Evolutionary conservation across 1,284 basidiomycete genomes (phyloP), one percentile per base, ranked within the genome.

Genomic region (Tilletiaria anomala): DNA sequence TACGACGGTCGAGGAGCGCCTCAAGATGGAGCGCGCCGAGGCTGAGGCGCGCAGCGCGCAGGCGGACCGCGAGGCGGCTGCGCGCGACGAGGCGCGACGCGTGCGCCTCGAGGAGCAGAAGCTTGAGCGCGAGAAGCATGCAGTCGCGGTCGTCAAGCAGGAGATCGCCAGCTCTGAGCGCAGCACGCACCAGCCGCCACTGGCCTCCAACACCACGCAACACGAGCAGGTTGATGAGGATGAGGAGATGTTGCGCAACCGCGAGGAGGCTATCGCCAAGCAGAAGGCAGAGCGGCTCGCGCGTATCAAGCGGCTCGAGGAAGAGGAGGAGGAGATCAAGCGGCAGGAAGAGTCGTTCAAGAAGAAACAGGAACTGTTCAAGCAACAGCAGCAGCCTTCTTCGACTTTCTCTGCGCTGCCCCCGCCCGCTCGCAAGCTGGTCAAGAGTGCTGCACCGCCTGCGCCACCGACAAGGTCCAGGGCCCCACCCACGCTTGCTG

Each of bases 61-160:
- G 35, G 64, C 63, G 4, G 63, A 66, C 26, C 47, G 51, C n/a
- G 62, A 67, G 42, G 61, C 61, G 1, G 54, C 54, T 14, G 62
- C 48, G 11, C 53, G 64, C 21, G 64, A 65, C 42, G 60, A 65
- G 34, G 58, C 60, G 5, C 44, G 62, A 6, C 50, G 51, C 16
- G 55, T 58, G 10, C 51, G 64, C 2, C 48, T 66, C 20, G 62
- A 65, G 31, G 63, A 61, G 40, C 51, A 52, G 39, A 51, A 48
- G 16, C 41, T 62, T 3, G 50, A 48, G 37, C 50, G 43, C 32
- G 55, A 60, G 16, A 51, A 54, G 37, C 40, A 37, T 17, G 49
- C 51, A 35, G 36, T 58, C 20, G 39, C 40, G 22, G 54, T 51
- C 2, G 54, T 60, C 44, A 58, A 56, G 47, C 40, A 54, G 32